Conservation (phyloP, 2,329 filamentous ascomycete species). For the Didymella pinodella region DNA sequence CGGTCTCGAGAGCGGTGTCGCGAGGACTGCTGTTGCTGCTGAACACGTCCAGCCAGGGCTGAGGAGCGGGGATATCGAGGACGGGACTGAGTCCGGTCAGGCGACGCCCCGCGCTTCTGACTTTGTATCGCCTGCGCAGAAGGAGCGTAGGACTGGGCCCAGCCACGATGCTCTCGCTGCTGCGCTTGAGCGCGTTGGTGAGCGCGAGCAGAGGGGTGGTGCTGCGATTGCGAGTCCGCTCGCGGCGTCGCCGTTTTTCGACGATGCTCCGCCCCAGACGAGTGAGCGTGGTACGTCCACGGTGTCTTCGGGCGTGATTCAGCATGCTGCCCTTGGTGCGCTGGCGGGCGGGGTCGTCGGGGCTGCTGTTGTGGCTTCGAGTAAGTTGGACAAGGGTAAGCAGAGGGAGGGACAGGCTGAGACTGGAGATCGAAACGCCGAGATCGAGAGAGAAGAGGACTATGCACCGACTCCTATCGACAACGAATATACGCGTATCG, state of each 20-base stretch:
- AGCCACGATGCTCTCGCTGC: slow-evolving; percentile 35
- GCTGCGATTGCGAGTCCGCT: slow-evolving; percentile 24
- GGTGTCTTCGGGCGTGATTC: slow-evolving; percentile 35
- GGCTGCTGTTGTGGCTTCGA: slow-evolving; percentile 2
- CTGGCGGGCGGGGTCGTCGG: slow-evolving; percentile 38
- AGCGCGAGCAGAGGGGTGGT: slow-evolving; percentile 12
- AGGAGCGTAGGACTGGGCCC: slow-evolving; percentile 19
- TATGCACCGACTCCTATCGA: background rate
- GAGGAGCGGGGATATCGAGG: slow-evolving; percentile 35
- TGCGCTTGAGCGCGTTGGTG: slow-evolving; percentile 30
- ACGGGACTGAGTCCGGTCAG: slow-evolving; percentile 67
- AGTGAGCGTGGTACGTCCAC: slow-evolving; percentile 8
- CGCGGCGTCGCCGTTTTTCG: slow-evolving; percentile 34
- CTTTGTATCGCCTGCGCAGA: slow-evolving; percentile 47
- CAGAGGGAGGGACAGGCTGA: background rate
- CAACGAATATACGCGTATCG: background rate
- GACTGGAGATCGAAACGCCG: background rate
- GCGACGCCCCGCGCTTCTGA: slow-evolving; percentile 71
- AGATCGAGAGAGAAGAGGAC: background rate
- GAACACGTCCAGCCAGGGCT: background rate
- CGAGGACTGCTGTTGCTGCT: background rate
- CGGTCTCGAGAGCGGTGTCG: slow-evolving; percentile 20
- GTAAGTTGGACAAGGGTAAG: background rate
- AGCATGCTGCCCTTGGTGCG: slow-evolving; percentile 41
- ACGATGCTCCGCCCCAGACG: slow-evolving; percentile 25